Evolutionary conservation across 1,284 basidiomycete genomes (phyloP).

Genomic region (Rugosomyces carneus): DNA sequence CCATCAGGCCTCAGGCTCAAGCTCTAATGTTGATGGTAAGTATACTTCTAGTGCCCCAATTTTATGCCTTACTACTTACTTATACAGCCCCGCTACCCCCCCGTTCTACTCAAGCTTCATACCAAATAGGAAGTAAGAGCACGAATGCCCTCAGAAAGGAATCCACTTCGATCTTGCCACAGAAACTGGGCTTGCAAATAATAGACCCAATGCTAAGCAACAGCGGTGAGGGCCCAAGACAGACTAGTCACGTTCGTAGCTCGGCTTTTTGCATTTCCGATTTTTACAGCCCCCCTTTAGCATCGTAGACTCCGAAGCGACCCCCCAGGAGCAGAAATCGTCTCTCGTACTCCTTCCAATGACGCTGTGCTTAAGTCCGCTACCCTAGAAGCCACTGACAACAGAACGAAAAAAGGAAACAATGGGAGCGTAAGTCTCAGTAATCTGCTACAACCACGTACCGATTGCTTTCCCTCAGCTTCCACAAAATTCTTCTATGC

Average conservation of each 20-base stretch:
- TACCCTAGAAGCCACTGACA: background rate
- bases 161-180: background rate
- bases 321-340: background rate
- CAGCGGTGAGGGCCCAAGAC: slow-evolving; percentile 8
- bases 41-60: slow-evolving; percentile 24
- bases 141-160: slow-evolving; percentile 4
- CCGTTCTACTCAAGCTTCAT: slow-evolving; percentile 6
- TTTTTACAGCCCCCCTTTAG: background rate
- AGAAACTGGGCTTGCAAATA: background rate
- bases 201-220: slow-evolving; percentile 3
- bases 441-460: background rate
- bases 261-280: background rate
- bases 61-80: background rate
- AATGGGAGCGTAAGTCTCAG: background rate
- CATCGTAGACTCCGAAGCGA: background rate
- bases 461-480: background rate
- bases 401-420: background rate
- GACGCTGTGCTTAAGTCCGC: background rate
- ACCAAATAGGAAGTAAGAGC: slow-evolving; percentile 5
- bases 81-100: slow-evolving; percentile 2
- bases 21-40: slow-evolving; percentile 13
- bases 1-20: slow-evolving; percentile 3
- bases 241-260: slow-evolving; percentile 10
- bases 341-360: background rate
- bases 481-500: slow-evolving; percentile 5